Evolutionary conservation across 176 grass and related monocot species (phyloP), one percentile per base, ranked within the genome.

Genomic region (Avena atlantica): DNA sequence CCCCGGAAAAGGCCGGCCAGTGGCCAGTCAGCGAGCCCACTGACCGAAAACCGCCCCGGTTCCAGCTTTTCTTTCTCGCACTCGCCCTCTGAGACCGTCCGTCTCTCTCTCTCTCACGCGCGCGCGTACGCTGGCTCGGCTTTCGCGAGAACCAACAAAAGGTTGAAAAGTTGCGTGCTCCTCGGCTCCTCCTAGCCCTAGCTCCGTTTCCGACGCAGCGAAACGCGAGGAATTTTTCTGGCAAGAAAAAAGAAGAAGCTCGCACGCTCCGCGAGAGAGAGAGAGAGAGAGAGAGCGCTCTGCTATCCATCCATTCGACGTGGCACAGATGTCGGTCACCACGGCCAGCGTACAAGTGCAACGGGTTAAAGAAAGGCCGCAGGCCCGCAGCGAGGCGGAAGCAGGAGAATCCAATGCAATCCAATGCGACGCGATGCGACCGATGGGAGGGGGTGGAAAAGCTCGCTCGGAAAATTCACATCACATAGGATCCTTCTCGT

Each of bases 361-460:
- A 81, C 17, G 59, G 81, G 40, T 81, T 57, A 85, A 85, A 25
- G 23, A 80, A 71, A 69, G 34, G 36, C 24, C 66, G 49, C 37
- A 9, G 81, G 71, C 59, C 37, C 37, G 5, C 37, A 40, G 40
- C 40, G 40, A 42, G 40, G 40, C 5, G 40, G 9, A 70, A 42
- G 69, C n/a, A n/a, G n/a, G 40, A 85, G 89, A 53, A 91, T 88
- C 86, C 89, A 60, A 70, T 4, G 81, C 44, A 53, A 91, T 88
- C 86, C 89, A 60, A 70, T 4, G 81, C 44, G 9, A 15, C 1
- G 86, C 50, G 60, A 70, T 4, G 81, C 44, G 13, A 15, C 3
- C 10, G 68, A 70, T 11, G 68, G 34, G 67, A 70, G 67, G 19
- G 29, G 19, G 29, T 47, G 3, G 11, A 13, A 19, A n/a, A 20